These are phyloP conservation scores for Bolboschoenus planiculmis DNA, from an alignment of 176 grass and related monocot species.

Conservation along the genomic window DNA sequence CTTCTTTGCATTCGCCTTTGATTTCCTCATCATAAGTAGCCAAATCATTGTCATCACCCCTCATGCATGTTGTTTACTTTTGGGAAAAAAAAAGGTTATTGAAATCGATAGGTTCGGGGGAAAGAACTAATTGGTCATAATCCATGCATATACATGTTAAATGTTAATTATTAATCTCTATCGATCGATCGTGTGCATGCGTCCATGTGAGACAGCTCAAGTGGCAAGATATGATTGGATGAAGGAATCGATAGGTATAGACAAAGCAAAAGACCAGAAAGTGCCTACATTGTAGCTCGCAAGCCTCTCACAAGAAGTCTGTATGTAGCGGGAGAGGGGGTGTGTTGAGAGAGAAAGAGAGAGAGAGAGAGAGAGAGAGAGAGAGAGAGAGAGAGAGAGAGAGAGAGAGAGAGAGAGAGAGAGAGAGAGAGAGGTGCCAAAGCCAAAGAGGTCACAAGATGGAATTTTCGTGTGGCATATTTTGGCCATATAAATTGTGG, in stretches of 20 bases:
- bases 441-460: conserved; percentile 8
- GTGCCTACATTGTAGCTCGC: not conserved
- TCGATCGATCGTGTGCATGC: not conserved
- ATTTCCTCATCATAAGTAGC: too few species aligned
- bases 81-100: too few species aligned
- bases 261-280: conserved; percentile 9
- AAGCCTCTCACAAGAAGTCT: conserved; percentile 10
- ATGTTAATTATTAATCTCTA: too few species aligned
- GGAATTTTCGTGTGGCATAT: not conserved
- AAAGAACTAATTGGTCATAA: too few species aligned
- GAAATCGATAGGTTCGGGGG: too few species aligned
- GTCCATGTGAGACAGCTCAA: not conserved
- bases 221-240: not conserved
- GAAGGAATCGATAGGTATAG: not conserved
- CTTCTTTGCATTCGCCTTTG: too few species aligned
- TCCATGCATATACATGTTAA: too few species aligned
- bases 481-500: not conserved
- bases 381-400: too few species aligned
- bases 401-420: not conserved
- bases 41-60: too few species aligned
- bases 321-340: conserved; percentile 3
- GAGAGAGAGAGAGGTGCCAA: not conserved
- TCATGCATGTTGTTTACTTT: too few species aligned
- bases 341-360: too few species aligned
- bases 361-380: too few species aligned